phyloP scores from a whole-genome alignment of 1,139 yeast species.

The Yamadazyma blattariae region DNA sequence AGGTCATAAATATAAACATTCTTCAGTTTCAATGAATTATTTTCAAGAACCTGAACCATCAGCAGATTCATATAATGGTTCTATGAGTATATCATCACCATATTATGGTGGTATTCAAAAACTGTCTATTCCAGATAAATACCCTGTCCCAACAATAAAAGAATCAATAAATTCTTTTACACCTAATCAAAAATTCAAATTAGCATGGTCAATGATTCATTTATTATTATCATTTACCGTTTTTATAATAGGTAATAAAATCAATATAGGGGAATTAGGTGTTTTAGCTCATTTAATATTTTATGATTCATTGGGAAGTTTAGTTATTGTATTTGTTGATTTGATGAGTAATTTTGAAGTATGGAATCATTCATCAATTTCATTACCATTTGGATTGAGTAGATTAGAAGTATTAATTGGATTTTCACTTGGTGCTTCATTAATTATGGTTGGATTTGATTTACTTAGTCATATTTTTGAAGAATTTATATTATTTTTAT shows the following conservation, averaged over 20 bases:
- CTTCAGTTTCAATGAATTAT: conserved; percentile 94
- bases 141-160: conserved; percentile 70
- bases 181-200: conserved; percentile 50
- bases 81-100: conserved; percentile 7
- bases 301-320: conserved; percentile 81
- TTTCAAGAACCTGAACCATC: conserved; percentile 84
- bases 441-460: conserved; percentile 90
- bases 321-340: conserved; percentile 69
- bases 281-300: conserved; percentile 85
- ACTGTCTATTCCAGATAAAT: conserved; percentile 68
- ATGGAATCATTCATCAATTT: conserved; percentile 82
- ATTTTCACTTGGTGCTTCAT: conserved; percentile 80
- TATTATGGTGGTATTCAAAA: conserved; percentile 47
- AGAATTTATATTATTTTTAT: conserved; percentile 57
- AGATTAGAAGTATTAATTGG: conserved; percentile 84
- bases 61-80: background rate
- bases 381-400: conserved; percentile 89
- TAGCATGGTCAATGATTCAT: conserved; percentile 69
- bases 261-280: conserved; percentile 59
- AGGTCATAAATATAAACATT: conserved; percentile 94
- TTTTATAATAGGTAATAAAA: conserved; percentile 58
- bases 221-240: conserved; percentile 52
- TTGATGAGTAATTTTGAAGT: conserved; percentile 86
- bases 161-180: conserved; percentile 62
- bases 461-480: conserved; percentile 81